These are phyloP conservation scores for Dactylonectria macrodidyma DNA, from an alignment of 2,329 filamentous ascomycete genomes.

Conservation along the genomic window DNA sequence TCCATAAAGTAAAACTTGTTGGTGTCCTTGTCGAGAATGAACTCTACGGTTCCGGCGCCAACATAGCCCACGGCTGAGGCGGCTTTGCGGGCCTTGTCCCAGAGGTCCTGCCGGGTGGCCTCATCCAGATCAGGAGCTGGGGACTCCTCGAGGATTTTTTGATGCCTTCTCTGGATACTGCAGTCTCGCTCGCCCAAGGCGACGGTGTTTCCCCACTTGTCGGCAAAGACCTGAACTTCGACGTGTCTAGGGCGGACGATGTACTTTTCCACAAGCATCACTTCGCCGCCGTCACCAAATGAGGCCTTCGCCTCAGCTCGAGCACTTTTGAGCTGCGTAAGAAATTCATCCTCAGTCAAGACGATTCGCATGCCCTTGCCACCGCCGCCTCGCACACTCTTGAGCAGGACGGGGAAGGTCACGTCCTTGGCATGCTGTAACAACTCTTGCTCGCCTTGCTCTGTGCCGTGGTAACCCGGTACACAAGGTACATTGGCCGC, in stretches of 20 bases:
- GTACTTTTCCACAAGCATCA: slow-evolving; percentile 89
- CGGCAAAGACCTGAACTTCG: slow-evolving; percentile 92
- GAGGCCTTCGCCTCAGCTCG: slow-evolving; percentile 82
- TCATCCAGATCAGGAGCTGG: slow-evolving; percentile 80
- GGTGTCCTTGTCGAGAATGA: slow-evolving; percentile 87
- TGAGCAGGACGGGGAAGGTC: slow-evolving; percentile 80
- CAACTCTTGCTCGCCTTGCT: slow-evolving; percentile 78
- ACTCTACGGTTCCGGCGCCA: slow-evolving; percentile 92
- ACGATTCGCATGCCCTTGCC: slow-evolving; percentile 90
- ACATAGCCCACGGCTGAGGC: slow-evolving; percentile 86
- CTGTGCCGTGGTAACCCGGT: slow-evolving; percentile 91
- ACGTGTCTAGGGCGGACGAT: slow-evolving; percentile 86
- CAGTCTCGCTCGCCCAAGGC: slow-evolving; percentile 92
- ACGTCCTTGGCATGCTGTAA: slow-evolving; percentile 80
- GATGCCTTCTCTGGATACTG: slow-evolving; percentile 87
- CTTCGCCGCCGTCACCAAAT: slow-evolving; percentile 84
- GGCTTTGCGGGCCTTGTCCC: slow-evolving; percentile 76
- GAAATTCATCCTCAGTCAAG: slow-evolving; percentile 76
- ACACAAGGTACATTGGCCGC: slow-evolving; percentile 96
- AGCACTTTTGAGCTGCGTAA: slow-evolving; percentile 78
- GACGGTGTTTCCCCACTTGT: slow-evolving; percentile 83
- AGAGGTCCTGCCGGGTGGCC: slow-evolving; percentile 71
- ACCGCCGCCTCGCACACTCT: slow-evolving; percentile 85
- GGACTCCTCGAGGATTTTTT: slow-evolving; percentile 93
- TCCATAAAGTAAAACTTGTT: slow-evolving; percentile 88